A percentile compares a stretch with the other conserved stretches of the same genome.
phyloP scores from a whole-genome alignment of 2,329 filamentous ascomycete species.

The Aspergillus alliaceus region DNA sequence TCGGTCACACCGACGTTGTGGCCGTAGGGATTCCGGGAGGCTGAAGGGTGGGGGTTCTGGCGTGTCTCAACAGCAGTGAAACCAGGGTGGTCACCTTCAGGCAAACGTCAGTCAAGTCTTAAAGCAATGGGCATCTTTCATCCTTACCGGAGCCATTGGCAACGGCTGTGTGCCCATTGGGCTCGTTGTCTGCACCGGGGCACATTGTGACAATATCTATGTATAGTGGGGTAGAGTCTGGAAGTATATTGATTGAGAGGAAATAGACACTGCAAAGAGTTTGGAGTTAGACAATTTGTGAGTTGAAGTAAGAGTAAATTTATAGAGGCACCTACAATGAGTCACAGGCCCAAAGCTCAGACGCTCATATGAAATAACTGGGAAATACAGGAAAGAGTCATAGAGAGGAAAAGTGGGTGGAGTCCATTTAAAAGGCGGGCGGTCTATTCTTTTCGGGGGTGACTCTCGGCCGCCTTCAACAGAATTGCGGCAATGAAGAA shows the following conservation, averaged over 20 bases:
- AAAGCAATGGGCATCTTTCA: neutral
- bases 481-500: slow-evolving; percentile 28
- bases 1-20: slow-evolving; percentile 62
- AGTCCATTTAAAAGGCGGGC: slow-evolving; percentile 26
- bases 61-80: slow-evolving; percentile 57
- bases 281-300: slow-evolving; percentile 6
- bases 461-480: slow-evolving; percentile 12
- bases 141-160: slow-evolving; percentile 21
- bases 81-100: slow-evolving; percentile 45
- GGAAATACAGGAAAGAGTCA: slow-evolving; percentile 31
- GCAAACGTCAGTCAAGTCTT: slow-evolving; percentile 1
- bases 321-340: slow-evolving; percentile 10
- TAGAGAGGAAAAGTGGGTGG: slow-evolving; percentile 27
- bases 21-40: slow-evolving; percentile 49
- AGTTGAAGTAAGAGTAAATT: neutral
- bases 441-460: slow-evolving; percentile 22
- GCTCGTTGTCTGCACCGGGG: slow-evolving; percentile 42
- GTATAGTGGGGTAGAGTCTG: slow-evolving; percentile 21
- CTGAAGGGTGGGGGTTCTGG: slow-evolving; percentile 52
- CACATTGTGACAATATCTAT: slow-evolving; percentile 34
- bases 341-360: slow-evolving; percentile 10
- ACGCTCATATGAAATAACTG: slow-evolving; percentile 26
- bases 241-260: slow-evolving; percentile 13
- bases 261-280: slow-evolving; percentile 7
- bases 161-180: slow-evolving; percentile 47